Percentiles rank a stretch among this genome's conserved stretches.
Evolutionary conservation across 176 grass and related monocot genomes (phyloP).

Genomic region (Triticum aestivum): DNA sequence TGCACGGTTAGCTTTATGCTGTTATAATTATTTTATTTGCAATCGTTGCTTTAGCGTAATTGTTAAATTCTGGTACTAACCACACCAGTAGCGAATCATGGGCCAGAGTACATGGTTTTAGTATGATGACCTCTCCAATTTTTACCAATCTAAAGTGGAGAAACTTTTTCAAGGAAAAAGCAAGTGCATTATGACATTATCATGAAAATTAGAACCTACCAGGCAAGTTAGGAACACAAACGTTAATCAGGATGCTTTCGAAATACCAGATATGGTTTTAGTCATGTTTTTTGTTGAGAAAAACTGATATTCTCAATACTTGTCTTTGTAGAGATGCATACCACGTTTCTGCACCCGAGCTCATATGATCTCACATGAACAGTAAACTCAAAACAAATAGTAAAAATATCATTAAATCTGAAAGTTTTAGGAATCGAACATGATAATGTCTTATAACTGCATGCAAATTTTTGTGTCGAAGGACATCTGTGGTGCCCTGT

Average conservation of each 20-base stretch:
- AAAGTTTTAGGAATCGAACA: background rate
- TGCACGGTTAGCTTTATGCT: conserved; percentile 58
- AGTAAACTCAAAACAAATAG: background rate
- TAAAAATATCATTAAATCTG: background rate
- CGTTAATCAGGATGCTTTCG: conserved; percentile 3
- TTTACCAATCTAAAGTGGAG: background rate
- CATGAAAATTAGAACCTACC: conserved; percentile 1
- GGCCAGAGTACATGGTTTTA: conserved; percentile 6
- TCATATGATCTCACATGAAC: background rate
- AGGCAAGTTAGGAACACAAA: background rate
- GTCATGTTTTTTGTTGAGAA: conserved; percentile 13
- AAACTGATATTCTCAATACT: conserved; percentile 3
- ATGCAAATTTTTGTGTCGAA: background rate
- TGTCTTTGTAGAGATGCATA: conserved; percentile 7
- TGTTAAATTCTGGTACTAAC: conserved; percentile 21
- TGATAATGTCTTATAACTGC: background rate
- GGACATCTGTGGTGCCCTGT: background rate
- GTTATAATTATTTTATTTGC: background rate
- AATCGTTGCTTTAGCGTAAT: conserved; percentile 22
- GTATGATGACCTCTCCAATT: background rate
- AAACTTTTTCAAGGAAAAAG: conserved; percentile 10
- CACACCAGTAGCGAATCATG: conserved; percentile 3
- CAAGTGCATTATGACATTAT: conserved; percentile 8
- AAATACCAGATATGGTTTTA: conserved; percentile 7
- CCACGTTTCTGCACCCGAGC: background rate